Evolutionary conservation across 495 filamentous ascomycete species (phyloP).

Genomic region (Daldinia concentrica): DNA sequence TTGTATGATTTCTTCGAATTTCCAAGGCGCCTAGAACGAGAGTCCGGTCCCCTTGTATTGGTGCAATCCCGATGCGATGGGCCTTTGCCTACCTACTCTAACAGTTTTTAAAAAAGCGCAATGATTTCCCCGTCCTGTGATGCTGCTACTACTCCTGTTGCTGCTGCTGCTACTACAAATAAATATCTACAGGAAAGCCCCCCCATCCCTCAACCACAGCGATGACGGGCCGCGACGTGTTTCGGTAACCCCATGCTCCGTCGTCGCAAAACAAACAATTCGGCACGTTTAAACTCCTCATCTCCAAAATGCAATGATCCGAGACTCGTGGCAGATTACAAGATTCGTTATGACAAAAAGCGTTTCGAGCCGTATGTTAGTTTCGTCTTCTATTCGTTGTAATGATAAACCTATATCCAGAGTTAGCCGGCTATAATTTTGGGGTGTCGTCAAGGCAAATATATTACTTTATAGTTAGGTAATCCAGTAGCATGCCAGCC

Average conservation of each 20-base stretch:
- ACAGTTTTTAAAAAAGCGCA: slow-evolving; percentile 16
- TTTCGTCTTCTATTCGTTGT: slow-evolving; percentile 74
- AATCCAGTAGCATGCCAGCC: slow-evolving; percentile 85
- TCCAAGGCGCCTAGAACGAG: slow-evolving; percentile 20
- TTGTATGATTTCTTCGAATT: slow-evolving; percentile 12
- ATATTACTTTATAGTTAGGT: slow-evolving; percentile 93
- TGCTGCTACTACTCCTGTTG: slow-evolving; percentile 12
- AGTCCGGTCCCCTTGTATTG: slow-evolving; percentile 16
- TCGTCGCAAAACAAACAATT: slow-evolving; percentile 22
- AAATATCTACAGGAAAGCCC: slow-evolving; percentile 38
- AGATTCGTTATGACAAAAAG: slow-evolving; percentile 39
- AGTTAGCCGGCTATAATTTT: slow-evolving; percentile 42
- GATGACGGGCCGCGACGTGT: slow-evolving; percentile 17
- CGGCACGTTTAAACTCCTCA: slow-evolving; percentile 31
- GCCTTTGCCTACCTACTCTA: slow-evolving; percentile 21
- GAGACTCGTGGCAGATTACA: slow-evolving; percentile 42
- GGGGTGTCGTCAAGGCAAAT: neutral
- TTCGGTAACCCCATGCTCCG: slow-evolving; percentile 27
- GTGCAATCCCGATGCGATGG: slow-evolving; percentile 16
- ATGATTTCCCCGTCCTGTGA: slow-evolving; percentile 33
- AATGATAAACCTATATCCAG: slow-evolving; percentile 78
- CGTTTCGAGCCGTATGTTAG: slow-evolving; percentile 24
- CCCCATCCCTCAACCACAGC: slow-evolving; percentile 8
- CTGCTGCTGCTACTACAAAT: slow-evolving; percentile 8
- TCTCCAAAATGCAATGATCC: slow-evolving; percentile 36